Evolutionary conservation across 2,329 filamentous ascomycete genomes (phyloP).

Genomic region (Alternaria brassicicola): DNA sequence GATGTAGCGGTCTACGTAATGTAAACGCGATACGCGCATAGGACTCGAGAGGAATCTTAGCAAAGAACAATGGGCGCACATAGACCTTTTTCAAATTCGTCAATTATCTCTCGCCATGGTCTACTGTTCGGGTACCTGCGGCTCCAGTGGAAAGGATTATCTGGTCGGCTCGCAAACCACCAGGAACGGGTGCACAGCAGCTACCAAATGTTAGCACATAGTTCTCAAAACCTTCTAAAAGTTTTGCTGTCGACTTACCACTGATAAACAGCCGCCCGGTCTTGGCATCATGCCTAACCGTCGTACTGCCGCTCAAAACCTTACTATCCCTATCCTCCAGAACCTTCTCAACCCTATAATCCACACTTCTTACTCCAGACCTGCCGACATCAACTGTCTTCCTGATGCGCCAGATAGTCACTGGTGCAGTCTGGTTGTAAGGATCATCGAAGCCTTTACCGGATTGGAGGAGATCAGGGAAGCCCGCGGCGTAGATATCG

Average conservation of each 20-base stretch:
- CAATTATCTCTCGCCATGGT: background rate
- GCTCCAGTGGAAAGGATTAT: background rate
- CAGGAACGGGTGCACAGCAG: conserved; percentile 15
- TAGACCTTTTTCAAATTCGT: no score
- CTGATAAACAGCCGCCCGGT: conserved; percentile 35
- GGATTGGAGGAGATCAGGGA: conserved; percentile 19
- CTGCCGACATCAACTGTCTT: conserved; percentile 13
- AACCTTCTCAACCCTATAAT: conserved; percentile 34
- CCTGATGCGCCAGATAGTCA: conserved; percentile 29
- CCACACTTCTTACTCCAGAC: conserved; percentile 1
- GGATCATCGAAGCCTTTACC: conserved; percentile 25
- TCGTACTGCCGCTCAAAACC: conserved; percentile 33
- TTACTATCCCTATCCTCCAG: conserved; percentile 33
- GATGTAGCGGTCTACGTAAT: no score
- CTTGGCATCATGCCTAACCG: conserved; percentile 34
- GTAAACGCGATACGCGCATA: no score
- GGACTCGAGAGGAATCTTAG: no score
- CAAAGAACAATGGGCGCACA: no score
- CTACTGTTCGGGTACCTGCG: rapidly evolving
- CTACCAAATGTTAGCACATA: background rate
- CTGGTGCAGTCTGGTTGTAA: conserved; percentile 18
- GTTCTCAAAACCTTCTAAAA: background rate
- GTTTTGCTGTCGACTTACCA: conserved; percentile 15
- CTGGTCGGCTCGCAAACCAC: conserved; percentile 15
- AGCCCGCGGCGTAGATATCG: conserved; percentile 33